phyloP scores from a whole-genome alignment of 371 early-diverging fungal genomes.

The Actinomortierella ambigua region DNA sequence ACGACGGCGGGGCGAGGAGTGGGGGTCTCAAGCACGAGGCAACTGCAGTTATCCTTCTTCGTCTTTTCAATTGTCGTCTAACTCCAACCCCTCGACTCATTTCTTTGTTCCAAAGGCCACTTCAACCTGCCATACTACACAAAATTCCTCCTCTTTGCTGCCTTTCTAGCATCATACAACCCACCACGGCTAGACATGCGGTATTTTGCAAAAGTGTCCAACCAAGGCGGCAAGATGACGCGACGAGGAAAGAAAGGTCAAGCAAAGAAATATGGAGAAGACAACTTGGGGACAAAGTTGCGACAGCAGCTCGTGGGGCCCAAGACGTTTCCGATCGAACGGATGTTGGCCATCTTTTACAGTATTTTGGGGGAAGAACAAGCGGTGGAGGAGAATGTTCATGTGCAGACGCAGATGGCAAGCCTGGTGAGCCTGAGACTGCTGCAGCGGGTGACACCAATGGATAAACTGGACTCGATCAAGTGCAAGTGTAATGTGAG shows the following conservation, averaged over 20 bases:
- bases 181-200: conserved; percentile 85
- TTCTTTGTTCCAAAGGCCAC: conserved; percentile 35
- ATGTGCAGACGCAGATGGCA: conserved; percentile 81
- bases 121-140: conserved; percentile 79
- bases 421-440: conserved; percentile 77
- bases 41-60: neutral
- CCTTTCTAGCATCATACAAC: conserved; percentile 93
- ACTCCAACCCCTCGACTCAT: neutral
- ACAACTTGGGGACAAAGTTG: conserved; percentile 53
- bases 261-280: conserved; percentile 51
- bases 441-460: conserved; percentile 67
- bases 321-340: conserved; percentile 87
- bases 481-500: conserved; percentile 89
- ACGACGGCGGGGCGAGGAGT: too few relatives aligned
- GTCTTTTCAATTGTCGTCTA: conserved; percentile 1
- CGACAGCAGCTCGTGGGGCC: conserved; percentile 92
- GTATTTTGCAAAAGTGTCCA: conserved; percentile 73
- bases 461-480: conserved; percentile 77
- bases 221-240: conserved; percentile 59
- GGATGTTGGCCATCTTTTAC: conserved; percentile 95
- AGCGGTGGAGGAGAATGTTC: conserved; percentile 78
- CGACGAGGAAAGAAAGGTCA: conserved; percentile 52
- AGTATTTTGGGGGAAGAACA: conserved; percentile 77
- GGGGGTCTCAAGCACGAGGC: neutral
- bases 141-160: conserved; percentile 85